Evolutionary conservation across 192 early-diverging fungal genomes (phyloP).

Genomic region (Gorgonomyces haynaldii): DNA sequence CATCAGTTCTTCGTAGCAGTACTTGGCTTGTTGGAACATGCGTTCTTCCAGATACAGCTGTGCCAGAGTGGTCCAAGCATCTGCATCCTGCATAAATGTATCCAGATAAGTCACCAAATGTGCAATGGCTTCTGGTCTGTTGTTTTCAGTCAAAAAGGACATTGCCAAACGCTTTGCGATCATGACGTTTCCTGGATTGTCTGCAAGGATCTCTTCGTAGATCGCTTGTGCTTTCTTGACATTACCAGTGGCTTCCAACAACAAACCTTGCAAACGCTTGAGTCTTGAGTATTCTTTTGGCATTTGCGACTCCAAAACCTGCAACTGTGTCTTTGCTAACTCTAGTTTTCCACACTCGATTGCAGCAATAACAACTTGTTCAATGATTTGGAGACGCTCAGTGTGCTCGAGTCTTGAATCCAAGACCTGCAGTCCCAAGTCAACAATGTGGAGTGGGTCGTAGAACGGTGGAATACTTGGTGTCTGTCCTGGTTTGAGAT

Average conservation of each 20-base stretch:
- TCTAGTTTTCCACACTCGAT: too few relatives aligned
- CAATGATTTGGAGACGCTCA: too few relatives aligned
- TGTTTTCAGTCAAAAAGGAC: constrained; percentile 53
- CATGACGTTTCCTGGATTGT: constrained; percentile 69
- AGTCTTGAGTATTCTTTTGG: constrained; percentile 50
- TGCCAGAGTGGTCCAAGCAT: constrained; percentile 80
- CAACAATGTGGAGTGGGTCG: too few relatives aligned
- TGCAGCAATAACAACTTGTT: too few relatives aligned
- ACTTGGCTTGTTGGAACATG: constrained; percentile 74
- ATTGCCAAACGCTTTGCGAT: constrained; percentile 63
- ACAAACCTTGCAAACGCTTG: constrained; percentile 61
- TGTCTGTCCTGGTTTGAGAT: too few relatives aligned
- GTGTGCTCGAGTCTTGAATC: too few relatives aligned
- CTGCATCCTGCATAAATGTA: constrained; percentile 72
- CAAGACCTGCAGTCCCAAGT: too few relatives aligned
- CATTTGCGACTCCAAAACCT: too few relatives aligned
- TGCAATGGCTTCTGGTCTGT: constrained; percentile 56
- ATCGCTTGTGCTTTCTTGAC: constrained; percentile 52
- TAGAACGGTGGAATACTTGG: too few relatives aligned
- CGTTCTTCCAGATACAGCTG: constrained; percentile 58
- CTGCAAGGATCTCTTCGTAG: constrained; percentile 61
- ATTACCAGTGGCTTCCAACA: constrained; percentile 66
- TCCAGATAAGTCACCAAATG: constrained; percentile 68
- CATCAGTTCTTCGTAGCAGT: constrained; percentile 85
- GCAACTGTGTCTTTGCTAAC: too few relatives aligned